Percentiles rank a stretch among this genome's conserved stretches.
Evolutionary conservation across 306 rosid species (phyloP).

Genomic region (Dryas alaskensis): DNA sequence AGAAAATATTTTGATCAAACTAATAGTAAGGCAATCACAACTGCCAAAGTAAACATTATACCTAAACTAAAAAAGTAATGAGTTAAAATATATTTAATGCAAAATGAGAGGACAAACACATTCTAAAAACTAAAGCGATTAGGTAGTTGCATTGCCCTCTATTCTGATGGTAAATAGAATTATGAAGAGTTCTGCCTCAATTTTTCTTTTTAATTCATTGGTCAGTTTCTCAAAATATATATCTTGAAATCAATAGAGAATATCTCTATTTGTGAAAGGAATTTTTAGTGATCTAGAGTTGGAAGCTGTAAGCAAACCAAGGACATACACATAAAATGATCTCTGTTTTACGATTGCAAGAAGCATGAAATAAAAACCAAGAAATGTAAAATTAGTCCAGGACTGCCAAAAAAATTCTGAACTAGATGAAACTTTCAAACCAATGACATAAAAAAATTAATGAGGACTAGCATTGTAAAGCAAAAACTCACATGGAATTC

Average conservation of each 20-base stretch:
- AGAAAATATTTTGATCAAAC: constrained; percentile 15
- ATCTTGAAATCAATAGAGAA: no score
- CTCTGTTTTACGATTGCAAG: not conserved
- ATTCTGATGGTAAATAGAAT: no score
- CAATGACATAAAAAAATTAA: no score
- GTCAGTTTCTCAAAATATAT: not conserved
- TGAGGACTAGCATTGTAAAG: no score
- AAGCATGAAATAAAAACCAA: not conserved
- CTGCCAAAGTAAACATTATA: not conserved
- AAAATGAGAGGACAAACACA: not conserved
- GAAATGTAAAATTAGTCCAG: not conserved
- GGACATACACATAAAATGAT: not conserved
- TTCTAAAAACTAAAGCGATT: not conserved
- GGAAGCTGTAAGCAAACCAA: not conserved
- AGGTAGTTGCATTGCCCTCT: no score
- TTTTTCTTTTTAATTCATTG: no score
- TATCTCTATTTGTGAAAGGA: no score
- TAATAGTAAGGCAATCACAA: not conserved
- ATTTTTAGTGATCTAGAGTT: not conserved
- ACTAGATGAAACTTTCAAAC: no score
- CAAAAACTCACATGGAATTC: no score
- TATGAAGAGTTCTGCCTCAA: not conserved
- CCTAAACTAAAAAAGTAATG: not conserved
- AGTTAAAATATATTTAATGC: not conserved
- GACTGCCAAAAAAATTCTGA: not conserved